Evolutionary conservation across 2,329 filamentous ascomycete genomes (phyloP).

Genomic region (Pseudogymnoascus verrucosus): DNA sequence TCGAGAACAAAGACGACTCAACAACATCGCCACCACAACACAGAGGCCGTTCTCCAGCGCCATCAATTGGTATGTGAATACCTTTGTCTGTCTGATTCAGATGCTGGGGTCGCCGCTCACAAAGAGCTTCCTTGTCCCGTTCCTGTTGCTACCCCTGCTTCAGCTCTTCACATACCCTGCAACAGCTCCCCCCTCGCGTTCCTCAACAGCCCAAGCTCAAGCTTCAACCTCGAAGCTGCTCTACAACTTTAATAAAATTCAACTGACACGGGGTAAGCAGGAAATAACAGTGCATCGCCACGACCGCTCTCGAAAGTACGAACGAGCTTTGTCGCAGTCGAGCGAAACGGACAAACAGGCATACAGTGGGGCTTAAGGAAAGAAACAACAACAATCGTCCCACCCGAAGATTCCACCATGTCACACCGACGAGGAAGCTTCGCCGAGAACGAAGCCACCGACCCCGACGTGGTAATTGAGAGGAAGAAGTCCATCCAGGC

Average conservation of each 20-base stretch:
- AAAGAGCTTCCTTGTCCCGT: neutral
- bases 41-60: constrained; percentile 59
- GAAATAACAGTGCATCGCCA: constrained; percentile 37
- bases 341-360: constrained; percentile 38
- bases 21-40: constrained; percentile 43
- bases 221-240: neutral
- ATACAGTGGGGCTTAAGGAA: constrained; percentile 35
- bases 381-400: constrained; percentile 17
- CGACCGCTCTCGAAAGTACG: constrained; percentile 67
- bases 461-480: constrained; percentile 19
- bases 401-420: constrained; percentile 22
- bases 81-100: neutral
- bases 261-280: constrained; percentile 6
- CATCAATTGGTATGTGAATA: constrained; percentile 1
- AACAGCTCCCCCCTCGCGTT: neutral
- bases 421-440: constrained; percentile 24
- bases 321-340: constrained; percentile 67
- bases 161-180: neutral
- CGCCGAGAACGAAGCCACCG: constrained; percentile 22
- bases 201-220: neutral
- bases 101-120: neutral
- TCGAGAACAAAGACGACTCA: constrained; percentile 63
- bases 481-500: constrained; percentile 20
- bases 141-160: neutral
- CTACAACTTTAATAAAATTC: neutral